A percentile compares a stretch with the other conserved stretches of the same genome.
Conservation (phyloP, 2,329 filamentous ascomycete species). For the Knufia fluminis region DNA sequence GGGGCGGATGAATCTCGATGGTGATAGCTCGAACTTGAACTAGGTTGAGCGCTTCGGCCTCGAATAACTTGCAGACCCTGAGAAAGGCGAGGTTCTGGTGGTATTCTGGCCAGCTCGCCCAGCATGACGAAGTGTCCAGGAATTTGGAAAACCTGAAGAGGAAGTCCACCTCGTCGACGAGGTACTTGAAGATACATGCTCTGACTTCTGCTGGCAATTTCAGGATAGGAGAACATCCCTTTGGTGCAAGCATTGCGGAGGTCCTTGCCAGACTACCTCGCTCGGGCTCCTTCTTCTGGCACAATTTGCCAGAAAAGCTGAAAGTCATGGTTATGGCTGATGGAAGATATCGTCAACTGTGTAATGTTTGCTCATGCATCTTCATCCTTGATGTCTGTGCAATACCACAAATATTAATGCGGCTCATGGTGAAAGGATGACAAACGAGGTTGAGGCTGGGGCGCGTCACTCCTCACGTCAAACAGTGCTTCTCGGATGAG, state of each 20-base stretch:
- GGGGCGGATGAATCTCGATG: neutral
- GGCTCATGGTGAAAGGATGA: neutral
- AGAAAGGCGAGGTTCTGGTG: slow-evolving; percentile 8
- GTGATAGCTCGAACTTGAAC: slow-evolving; percentile 2
- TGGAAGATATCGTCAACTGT: too few relatives aligned
- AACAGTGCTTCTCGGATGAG: neutral
- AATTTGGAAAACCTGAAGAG: slow-evolving; percentile 6
- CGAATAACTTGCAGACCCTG: slow-evolving; percentile 4
- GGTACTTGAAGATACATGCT: slow-evolving; percentile 7
- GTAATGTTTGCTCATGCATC: too few relatives aligned
- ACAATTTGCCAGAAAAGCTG: neutral
- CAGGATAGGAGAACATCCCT: neutral
- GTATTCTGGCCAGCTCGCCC: slow-evolving; percentile 4
- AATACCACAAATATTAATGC: neutral
- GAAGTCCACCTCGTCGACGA: slow-evolving; percentile 5
- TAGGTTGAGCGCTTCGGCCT: neutral
- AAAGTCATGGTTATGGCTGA: neutral
- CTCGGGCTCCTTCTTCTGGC: slow-evolving; percentile 2
- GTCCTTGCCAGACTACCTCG: slow-evolving; percentile 1
- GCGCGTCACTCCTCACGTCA: neutral
- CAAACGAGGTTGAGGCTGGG: neutral
- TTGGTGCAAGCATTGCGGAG: neutral
- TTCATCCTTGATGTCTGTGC: neutral
- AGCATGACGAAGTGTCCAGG: slow-evolving; percentile 2
- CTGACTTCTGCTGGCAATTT: slow-evolving; percentile 5